Conservation (phyloP, 805 yeast genomes). For the Wickerhamiella cacticola region DNA sequence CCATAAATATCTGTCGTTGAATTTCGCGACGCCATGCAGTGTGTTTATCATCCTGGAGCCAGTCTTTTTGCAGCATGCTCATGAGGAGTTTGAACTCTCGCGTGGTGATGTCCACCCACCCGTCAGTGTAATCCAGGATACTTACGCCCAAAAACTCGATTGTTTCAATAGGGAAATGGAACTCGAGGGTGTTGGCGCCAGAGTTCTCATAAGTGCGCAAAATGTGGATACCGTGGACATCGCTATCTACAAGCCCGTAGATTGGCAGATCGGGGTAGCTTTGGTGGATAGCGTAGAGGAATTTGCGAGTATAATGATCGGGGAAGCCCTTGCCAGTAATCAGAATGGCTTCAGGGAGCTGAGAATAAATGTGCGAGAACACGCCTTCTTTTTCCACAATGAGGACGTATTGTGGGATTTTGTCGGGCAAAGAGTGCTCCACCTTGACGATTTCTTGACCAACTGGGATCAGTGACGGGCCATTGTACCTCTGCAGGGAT, state of each 20-base stretch:
- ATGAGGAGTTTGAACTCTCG: conserved; percentile 29
- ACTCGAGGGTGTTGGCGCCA: conserved; percentile 11
- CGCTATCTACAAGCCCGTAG: conserved; percentile 47
- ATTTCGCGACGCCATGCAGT: conserved; percentile 35
- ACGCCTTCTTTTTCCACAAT: conserved; percentile 43
- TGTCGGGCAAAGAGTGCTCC: conserved; percentile 14
- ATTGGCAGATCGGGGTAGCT: conserved; percentile 32
- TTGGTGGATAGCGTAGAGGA: conserved; percentile 29
- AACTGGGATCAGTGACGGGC: conserved; percentile 29
- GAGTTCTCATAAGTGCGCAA: conserved; percentile 30
- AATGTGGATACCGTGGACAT: conserved; percentile 51
- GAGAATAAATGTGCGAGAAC: conserved; percentile 27
- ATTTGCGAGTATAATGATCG: conserved; percentile 40
- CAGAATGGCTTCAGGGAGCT: conserved; percentile 25
- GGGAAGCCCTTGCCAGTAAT: conserved; percentile 61
- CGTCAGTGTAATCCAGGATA: conserved; percentile 31
- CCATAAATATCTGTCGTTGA: conserved; percentile 41
- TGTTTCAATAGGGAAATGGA: conserved; percentile 8
- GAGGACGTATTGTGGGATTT: conserved; percentile 28
- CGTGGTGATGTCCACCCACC: conserved; percentile 24
- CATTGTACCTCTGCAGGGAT: conserved; percentile 13
- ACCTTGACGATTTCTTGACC: conserved; percentile 23
- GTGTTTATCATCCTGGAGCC: conserved; percentile 18
- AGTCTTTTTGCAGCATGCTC: conserved; percentile 25
- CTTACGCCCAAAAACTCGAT: conserved; percentile 34